Evolutionary conservation across 2,329 filamentous ascomycete genomes (phyloP), one percentile per base, ranked within the genome.

Genomic region (Colletotrichum horii): DNA sequence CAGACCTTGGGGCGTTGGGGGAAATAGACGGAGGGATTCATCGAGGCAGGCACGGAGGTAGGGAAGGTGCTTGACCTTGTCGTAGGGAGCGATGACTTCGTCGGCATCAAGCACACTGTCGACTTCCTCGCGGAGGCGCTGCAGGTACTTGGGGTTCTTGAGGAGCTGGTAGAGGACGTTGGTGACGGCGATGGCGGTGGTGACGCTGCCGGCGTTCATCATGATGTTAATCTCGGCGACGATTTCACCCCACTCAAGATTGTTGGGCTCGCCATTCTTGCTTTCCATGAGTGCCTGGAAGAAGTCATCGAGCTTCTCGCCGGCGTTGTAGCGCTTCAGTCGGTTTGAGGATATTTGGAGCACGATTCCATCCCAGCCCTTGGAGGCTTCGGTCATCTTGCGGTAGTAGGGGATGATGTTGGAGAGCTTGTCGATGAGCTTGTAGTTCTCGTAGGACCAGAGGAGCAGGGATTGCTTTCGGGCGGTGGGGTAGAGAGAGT

Each of bases 241-340:
- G 9, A 92, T 88, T 80, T 93, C 91, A 28, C 90, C 90, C 86
- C 86, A 90, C 75, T 91, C 88, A 2, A 92, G 85, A 48, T 86
- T 81, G 48, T 83, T 82, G 2, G 85, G 81, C 5, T 81, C 80
- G 19, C 82, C 86, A 22, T 85, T 82, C 69, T 84, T 69, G 66
- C 66, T 61, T 16, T 69, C 66, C 55, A 69, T 69, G 36, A 69
- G 66, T 2, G 66, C 66, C 34, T 69, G 66, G 55, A 69, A 69
- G 66, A 69, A 69, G 8, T 69, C 91, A 60, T 90, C 87, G 0
- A 92, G 84, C 75, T 88, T 89, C 80, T 92, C 90, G 28, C 90
- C 90, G 1, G 82, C 82, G 26, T 86, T 80, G 77, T 90, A 89
- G 5, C 88, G 82, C 71, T 86, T 56, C 32, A 73, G 70, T 24